These are phyloP conservation scores for Aspergillus texensis DNA, from an alignment of 2,329 filamentous ascomycete genomes.

Conservation along the genomic window DNA sequence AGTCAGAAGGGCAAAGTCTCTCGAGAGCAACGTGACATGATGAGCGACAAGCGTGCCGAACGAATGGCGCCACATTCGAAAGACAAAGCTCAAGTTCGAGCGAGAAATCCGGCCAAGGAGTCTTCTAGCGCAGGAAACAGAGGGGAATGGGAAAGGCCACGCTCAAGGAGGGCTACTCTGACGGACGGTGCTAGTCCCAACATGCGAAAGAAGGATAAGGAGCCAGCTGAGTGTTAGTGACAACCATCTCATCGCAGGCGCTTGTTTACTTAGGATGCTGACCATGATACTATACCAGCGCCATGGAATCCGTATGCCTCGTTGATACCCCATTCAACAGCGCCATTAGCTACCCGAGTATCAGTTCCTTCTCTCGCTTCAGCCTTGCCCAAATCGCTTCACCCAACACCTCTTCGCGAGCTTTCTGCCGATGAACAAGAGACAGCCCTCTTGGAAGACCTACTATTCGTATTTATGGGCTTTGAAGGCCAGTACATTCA, in stretches of 20 bases:
- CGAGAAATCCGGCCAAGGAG: slow-evolving; percentile 59
- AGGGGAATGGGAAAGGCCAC: slow-evolving; percentile 38
- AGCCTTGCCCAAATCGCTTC: slow-evolving; percentile 68
- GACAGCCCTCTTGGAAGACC: slow-evolving; percentile 81
- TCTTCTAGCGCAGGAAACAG: slow-evolving; percentile 33
- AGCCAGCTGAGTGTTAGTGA: slow-evolving; percentile 33
- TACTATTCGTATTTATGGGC: slow-evolving; percentile 96
- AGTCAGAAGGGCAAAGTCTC: slow-evolving; percentile 35
- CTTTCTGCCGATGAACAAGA: slow-evolving; percentile 83
- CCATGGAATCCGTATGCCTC: slow-evolving; percentile 80
- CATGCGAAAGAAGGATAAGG: slow-evolving; percentile 37
- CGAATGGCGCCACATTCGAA: slow-evolving; percentile 59
- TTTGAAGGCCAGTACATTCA: slow-evolving; percentile 98
- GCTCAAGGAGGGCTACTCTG: slow-evolving; percentile 30
- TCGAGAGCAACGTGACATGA: slow-evolving; percentile 36
- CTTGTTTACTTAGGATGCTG: slow-evolving; percentile 14
- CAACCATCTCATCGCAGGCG: not conserved
- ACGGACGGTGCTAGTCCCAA: slow-evolving; percentile 29
- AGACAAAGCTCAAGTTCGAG: slow-evolving; percentile 63
- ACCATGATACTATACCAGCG: slow-evolving; percentile 29
- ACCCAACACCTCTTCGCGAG: slow-evolving; percentile 68
- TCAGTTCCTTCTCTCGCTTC: slow-evolving; percentile 65
- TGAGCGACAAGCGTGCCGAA: slow-evolving; percentile 44
- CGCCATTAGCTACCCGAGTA: slow-evolving; percentile 72
- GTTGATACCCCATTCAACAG: slow-evolving; percentile 68